Percentiles rank a stretch among this genome's conserved stretches.
phyloP scores from a whole-genome alignment of 352 stramenopile genomes.

The Chrysophaeum taylorii region DNA sequence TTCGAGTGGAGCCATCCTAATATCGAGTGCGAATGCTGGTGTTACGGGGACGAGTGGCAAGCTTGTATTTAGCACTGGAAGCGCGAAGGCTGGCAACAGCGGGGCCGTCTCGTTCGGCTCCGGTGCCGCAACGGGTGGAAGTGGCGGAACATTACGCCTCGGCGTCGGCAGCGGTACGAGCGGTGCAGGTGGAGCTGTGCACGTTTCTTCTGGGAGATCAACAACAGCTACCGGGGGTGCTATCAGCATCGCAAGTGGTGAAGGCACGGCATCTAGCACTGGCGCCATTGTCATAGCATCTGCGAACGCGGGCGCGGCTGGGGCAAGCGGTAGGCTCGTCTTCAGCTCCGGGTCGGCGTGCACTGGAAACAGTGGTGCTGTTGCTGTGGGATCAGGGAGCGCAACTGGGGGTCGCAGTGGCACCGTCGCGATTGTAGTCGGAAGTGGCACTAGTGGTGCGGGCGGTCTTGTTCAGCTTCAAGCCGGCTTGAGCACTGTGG shows the following conservation, averaged over 20 bases:
- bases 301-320: neutral
- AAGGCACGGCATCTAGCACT: neutral
- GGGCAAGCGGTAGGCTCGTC: conserved; percentile 1
- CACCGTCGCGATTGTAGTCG: conserved; percentile 24
- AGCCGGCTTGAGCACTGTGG: conserved; percentile 7
- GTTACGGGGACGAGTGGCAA: conserved; percentile 13
- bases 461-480: neutral
- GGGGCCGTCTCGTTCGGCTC: neutral
- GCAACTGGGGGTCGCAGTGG: conserved; percentile 25
- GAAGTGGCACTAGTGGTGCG: neutral
- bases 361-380: conserved; percentile 28
- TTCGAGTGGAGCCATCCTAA: conserved; percentile 15
- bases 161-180: neutral
- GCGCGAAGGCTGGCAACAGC: neutral
- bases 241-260: neutral
- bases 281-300: neutral
- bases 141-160: neutral
- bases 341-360: conserved; percentile 26
- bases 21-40: conserved; percentile 5
- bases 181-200: neutral
- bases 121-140: neutral
- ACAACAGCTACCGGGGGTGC: neutral
- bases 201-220: neutral
- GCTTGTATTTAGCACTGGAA: neutral
- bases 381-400: conserved; percentile 21